Base-by-base conservation (phyloP, 257 asterid genomes). In the Thymus mandschuricus region DNA sequence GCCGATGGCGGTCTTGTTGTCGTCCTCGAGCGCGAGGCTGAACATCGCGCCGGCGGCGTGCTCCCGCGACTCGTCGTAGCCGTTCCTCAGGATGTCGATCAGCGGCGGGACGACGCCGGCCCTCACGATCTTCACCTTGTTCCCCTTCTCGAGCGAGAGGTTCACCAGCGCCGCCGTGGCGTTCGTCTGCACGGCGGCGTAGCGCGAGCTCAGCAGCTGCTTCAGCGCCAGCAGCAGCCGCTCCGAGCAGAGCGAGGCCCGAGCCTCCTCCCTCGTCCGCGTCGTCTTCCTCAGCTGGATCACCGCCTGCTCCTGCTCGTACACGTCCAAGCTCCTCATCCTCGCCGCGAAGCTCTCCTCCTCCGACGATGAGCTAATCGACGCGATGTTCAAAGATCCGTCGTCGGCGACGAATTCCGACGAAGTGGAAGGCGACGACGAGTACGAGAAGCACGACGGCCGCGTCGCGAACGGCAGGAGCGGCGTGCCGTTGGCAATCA, bases 31-130 rank as follows among this genome's bases (percentile, higher is more conserved):
- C 0, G 96, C 88, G 34, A 94, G 80, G 57, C 99, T 94, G 76
- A 94, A 94, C 57, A 94, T 81, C 21, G 91, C 97, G 27, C 99
- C 97, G 4, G 97, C 90, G 9, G 97, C 99, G 75, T 94, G 97
- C 74, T 91, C 99, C 8, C 86, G 77, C 1, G 97, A 83, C 79
- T 91, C 99, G 9, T 79, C 92, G 28, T 72, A 89, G 1, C 97
- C 99, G 52, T 86, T 85, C 61, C 81, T 94, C 31, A 94, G 57
- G 46, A 86, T 65, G 30, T 91, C 97, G 27, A 91, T 86, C 72
- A 95, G 30, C 64, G 73, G 34, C 0, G 96, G 98, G 28, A 90
- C 86, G 5, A 86, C 44, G 9, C 99, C 99, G 1, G 96, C 83
- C 7, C 99, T 76, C 5, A 95, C 90, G 6, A 95, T 91, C 83